Conservation (phyloP, 108 stramenopile species). For the Aurantiochytrium sp. region DNA sequence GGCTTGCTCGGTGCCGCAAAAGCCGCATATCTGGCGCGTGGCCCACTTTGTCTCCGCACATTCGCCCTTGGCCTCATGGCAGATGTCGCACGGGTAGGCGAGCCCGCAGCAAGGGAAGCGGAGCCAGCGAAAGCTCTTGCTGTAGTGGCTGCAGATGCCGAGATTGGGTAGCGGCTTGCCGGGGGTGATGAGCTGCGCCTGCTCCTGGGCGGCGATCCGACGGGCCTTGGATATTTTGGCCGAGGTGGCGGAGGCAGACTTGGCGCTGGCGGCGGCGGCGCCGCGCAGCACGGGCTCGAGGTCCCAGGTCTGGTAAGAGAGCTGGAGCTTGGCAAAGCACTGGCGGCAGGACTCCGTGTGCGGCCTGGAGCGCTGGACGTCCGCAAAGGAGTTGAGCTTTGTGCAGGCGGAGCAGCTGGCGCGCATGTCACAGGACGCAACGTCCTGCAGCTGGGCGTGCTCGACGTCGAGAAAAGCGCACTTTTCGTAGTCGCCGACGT, state of each 20-base stretch:
- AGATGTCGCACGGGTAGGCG: conserved; percentile 2
- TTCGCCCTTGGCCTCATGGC: neutral
- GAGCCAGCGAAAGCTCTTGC: conserved; percentile 12
- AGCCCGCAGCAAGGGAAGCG: conserved; percentile 27
- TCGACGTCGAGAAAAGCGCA: neutral
- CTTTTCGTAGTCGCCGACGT: neutral
- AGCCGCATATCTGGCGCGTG: neutral
- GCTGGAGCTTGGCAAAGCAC: neutral
- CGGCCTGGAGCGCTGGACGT: neutral
- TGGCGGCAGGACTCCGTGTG: neutral
- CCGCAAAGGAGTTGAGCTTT: neutral
- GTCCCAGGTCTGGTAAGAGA: neutral
- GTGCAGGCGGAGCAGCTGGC: neutral
- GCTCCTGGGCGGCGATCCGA: neutral
- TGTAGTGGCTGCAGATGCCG: neutral
- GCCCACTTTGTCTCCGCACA: conserved; percentile 22
- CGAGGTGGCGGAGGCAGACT: neutral
- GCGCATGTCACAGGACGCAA: neutral
- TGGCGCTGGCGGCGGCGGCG: neutral
- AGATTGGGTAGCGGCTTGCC: conserved; percentile 6
- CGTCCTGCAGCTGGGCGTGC: neutral
- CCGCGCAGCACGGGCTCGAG: neutral
- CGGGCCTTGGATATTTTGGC: neutral
- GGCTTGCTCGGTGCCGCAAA: neutral
- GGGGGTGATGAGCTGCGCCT: neutral